Conservation (phyloP, 345 rosid species). For the Microcos paniculata region DNA sequence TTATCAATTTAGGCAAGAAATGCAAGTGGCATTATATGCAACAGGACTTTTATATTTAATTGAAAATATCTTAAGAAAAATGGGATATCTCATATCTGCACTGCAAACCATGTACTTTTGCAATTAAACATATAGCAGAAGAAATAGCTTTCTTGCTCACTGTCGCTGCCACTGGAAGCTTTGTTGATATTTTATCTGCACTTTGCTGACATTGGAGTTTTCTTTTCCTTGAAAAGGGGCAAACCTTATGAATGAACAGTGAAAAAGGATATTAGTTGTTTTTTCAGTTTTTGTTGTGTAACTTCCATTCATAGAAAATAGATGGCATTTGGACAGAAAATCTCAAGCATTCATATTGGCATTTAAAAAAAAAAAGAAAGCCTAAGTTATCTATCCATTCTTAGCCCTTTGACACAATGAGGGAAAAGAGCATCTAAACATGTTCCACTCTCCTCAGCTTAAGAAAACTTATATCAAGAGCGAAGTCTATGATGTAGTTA, state of each 20-base stretch:
- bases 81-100: not conserved
- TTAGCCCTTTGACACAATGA: not conserved
- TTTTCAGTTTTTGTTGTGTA: not conserved
- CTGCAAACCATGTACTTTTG: not conserved
- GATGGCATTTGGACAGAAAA: not conserved
- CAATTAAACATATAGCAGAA: not conserved
- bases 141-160: not conserved
- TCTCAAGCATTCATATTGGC: slow-evolving; percentile 65
- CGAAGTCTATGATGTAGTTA: not conserved
- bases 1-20: not conserved
- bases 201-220: not conserved
- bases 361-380: slow-evolving; percentile 37
- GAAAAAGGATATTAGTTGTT: not conserved
- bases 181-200: not conserved
- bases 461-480: not conserved
- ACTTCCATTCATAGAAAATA: not conserved
- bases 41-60: not conserved
- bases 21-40: not conserved
- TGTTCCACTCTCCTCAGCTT: not conserved
- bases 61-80: not conserved
- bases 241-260: not conserved
- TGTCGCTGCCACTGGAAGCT: not conserved
- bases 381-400: not conserved
- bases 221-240: not conserved
- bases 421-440: not conserved